Conservation (phyloP, 2,329 filamentous ascomycete genomes). For the Colletotrichum liaoningense region DNA sequence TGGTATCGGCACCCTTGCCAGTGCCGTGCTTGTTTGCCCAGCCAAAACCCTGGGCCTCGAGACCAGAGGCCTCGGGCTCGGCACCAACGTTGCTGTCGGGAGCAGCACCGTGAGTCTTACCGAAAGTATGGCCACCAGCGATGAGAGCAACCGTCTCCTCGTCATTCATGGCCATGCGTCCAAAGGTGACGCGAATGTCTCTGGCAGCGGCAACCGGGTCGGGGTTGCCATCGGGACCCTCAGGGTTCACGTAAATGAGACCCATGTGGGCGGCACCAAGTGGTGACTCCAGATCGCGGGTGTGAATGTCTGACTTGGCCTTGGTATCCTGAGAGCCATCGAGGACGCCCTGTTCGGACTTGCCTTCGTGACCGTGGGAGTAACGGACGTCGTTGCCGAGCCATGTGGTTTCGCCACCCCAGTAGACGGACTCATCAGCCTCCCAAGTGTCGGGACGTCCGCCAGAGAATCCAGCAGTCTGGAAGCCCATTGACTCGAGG, state of each 20-base stretch:
- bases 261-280: conserved; percentile 80
- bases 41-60: conserved; percentile 78
- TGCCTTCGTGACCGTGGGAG: conserved; percentile 50
- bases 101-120: conserved; percentile 83
- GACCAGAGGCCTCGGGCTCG: conserved; percentile 73
- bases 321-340: conserved; percentile 47
- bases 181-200: conserved; percentile 81
- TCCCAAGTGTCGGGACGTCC: conserved; percentile 80
- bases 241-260: conserved; percentile 85
- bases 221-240: conserved; percentile 78
- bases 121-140: conserved; percentile 81
- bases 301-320: conserved; percentile 62
- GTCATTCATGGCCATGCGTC: conserved; percentile 85
- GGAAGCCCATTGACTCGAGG: conserved; percentile 80
- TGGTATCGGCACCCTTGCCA: conserved; percentile 77
- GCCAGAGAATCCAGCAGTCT: conserved; percentile 79
- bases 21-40: conserved; percentile 74
- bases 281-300: conserved; percentile 73
- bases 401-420: conserved; percentile 81
- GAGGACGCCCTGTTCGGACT: conserved; percentile 47
- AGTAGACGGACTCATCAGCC: conserved; percentile 81
- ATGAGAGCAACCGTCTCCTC: conserved; percentile 86
- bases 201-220: conserved; percentile 76
- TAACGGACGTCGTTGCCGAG: conserved; percentile 81
- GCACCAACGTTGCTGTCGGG: conserved; percentile 69